Percentiles rank a stretch among this genome's conserved stretches.
Evolutionary conservation across 2,329 filamentous ascomycete genomes (phyloP).

Genomic region (Talaromyces piceae): DNA sequence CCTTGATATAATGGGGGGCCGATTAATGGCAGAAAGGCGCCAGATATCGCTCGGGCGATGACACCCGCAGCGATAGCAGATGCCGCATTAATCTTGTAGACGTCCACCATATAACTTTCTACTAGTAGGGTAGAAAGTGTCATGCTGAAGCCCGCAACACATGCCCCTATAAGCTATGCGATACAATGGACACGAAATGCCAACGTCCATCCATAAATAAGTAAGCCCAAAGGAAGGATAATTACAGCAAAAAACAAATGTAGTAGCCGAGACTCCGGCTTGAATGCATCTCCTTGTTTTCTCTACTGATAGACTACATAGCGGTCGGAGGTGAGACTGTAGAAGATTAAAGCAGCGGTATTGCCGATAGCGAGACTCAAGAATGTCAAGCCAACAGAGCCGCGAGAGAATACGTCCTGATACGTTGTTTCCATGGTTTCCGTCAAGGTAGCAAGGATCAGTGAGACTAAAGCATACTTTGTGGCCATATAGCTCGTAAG

Average conservation of each 20-base stretch:
- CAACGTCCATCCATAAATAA: conserved; percentile 2
- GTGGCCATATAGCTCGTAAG: neutral
- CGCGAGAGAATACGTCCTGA: neutral
- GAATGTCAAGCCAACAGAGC: conserved; percentile 1
- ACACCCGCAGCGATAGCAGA: conserved; percentile 5
- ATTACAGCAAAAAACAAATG: neutral
- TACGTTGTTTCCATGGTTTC: conserved; percentile 1
- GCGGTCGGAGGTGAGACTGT: conserved; percentile 1
- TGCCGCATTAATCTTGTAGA: conserved; percentile 12
- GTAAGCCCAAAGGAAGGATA: neutral
- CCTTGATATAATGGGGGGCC: neutral
- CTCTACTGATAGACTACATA: neutral
- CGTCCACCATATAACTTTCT: conserved; percentile 26
- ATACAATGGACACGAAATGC: conserved; percentile 21
- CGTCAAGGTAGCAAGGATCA: neutral
- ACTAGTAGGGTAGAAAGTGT: conserved; percentile 38
- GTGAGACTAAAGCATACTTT: neutral
- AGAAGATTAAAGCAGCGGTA: neutral
- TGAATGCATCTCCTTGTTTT: neutral
- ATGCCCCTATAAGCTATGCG: conserved; percentile 29
- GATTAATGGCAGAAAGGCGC: neutral
- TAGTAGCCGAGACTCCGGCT: neutral
- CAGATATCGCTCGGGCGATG: neutral
- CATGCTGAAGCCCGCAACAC: conserved; percentile 17
- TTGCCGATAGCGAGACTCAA: conserved; percentile 1